Conservation (phyloP, 495 filamentous ascomycete species). For the Penicillium daleae region DNA sequence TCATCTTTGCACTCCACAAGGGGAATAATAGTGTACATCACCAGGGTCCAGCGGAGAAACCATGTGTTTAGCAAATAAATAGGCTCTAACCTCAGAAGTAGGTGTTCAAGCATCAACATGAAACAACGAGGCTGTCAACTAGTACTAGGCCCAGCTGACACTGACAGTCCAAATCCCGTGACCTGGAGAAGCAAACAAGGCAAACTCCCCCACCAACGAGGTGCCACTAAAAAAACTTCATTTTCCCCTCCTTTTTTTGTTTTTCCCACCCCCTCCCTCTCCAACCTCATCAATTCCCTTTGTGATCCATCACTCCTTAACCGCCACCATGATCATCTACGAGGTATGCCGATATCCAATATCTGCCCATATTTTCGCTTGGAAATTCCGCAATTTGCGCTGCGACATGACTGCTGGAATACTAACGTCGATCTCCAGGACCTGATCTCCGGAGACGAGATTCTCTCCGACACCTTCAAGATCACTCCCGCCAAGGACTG, state of each 20-base stretch:
- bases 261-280: constrained; percentile 34
- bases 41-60: too few relatives aligned
- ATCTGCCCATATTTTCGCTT: neutral
- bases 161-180: constrained; percentile 21
- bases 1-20: neutral
- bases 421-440: constrained; percentile 60
- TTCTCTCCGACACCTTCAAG: constrained; percentile 91
- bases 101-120: neutral
- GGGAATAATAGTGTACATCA: too few relatives aligned
- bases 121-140: neutral
- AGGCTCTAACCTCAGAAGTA: too few relatives aligned
- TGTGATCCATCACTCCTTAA: constrained; percentile 22
- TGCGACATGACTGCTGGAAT: neutral
- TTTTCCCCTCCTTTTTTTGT: constrained; percentile 43
- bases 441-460: constrained; percentile 86
- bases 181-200: constrained; percentile 24
- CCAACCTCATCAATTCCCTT: constrained; percentile 23
- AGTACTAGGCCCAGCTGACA: too few relatives aligned
- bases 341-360: constrained; percentile 58
- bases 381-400: neutral
- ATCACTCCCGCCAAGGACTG: constrained; percentile 67
- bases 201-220: constrained; percentile 35
- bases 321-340: constrained; percentile 85
- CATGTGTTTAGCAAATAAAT: too few relatives aligned
- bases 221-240: constrained; percentile 47